Base-by-base conservation (phyloP, 441 rosid genomes). In the Pelargonium myrrhifolium region DNA sequence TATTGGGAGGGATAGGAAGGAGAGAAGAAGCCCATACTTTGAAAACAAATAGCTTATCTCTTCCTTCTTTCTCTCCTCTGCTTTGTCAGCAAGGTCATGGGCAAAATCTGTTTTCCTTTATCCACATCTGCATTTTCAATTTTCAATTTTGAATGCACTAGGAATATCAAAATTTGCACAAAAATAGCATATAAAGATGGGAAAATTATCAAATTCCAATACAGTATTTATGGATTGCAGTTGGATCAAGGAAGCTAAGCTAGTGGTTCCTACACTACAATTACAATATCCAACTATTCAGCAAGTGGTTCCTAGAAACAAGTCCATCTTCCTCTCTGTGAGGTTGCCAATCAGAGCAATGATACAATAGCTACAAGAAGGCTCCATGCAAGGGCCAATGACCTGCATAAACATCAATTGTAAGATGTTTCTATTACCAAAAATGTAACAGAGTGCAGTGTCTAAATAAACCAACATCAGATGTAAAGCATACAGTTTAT, bases 21-120 rank as follows among this genome's bases (percentile, higher is more conserved):
- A 40, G 51, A 59, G 65, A 64, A 31, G 11, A 26, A 17, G 74
- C 85, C 89, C 87, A 76, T 80, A 62, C 80, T 67, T 20, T 3
- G 18, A 9, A 73, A 61, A 47, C 75, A 78, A 76, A 78, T 17
- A 76, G 60, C 67, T 77, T 75, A 77, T 81, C 82, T 72, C 73
- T 53, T 9, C 55, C 60, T 21, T 7, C 53, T 3, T 24, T 37
- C 45, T 6, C 20, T 11, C 9, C 58, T 12, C 7, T 66, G 7
- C 71, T 61, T 14, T 68, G 77, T 47, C 75, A 65, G 75, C 31
- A 49, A 65, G 47, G 73, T 63, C 69, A 80, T 78, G 76, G 81
- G 74, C 70, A 28, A 45, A 17, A 59, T 59, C 37, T 59, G 11
- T 59, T 8, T 31, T 22, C 45, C 40, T 18, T 22, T 39, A 24